These are phyloP conservation scores for Chlamydomonas sp. DNA, from an alignment of 139 green algal species.

Conservation along the genomic window DNA sequence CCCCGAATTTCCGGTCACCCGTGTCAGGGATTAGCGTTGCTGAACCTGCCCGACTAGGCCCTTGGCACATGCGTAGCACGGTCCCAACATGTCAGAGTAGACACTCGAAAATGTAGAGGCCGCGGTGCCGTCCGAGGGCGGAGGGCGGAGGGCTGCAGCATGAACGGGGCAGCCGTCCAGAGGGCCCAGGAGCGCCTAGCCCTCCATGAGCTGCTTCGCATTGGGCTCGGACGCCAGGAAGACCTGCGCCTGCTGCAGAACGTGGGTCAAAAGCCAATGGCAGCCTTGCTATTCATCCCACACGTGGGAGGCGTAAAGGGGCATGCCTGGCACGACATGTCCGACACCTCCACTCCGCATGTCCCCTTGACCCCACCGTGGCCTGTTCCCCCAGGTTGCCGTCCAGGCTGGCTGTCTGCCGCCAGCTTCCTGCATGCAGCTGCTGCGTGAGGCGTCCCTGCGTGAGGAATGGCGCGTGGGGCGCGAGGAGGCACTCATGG, in stretches of 20 bases:
- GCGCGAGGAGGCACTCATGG: slow-evolving; percentile 33
- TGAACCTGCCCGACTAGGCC: too few species aligned
- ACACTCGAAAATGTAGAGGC: too few species aligned
- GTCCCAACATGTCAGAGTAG: too few species aligned
- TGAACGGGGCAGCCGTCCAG: background rate
- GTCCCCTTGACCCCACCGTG: background rate
- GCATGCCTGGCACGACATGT: background rate
- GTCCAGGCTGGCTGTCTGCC: slow-evolving; percentile 18
- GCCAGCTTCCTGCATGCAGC: slow-evolving; percentile 1
- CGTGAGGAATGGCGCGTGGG: slow-evolving; percentile 39
- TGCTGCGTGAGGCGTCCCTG: slow-evolving; percentile 38
- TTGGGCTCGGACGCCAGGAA: slow-evolving; percentile 40
- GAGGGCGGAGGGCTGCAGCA: background rate
- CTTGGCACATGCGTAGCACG: too few species aligned
- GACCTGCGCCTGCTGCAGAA: slow-evolving; percentile 42
- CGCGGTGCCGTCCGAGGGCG: too few species aligned
- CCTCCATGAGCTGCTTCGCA: slow-evolving; percentile 44
- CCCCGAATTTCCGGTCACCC: too few species aligned
- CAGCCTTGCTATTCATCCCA: background rate
- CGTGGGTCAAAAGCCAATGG: background rate
- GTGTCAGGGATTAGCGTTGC: too few species aligned
- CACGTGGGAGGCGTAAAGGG: too few species aligned
- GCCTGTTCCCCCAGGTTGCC: background rate
- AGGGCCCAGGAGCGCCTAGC: slow-evolving; percentile 35
- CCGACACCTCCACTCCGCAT: background rate